These are phyloP conservation scores for Coemansia sp. DNA, from an alignment of 192 early-diverging fungal species.

Conservation along the genomic window DNA sequence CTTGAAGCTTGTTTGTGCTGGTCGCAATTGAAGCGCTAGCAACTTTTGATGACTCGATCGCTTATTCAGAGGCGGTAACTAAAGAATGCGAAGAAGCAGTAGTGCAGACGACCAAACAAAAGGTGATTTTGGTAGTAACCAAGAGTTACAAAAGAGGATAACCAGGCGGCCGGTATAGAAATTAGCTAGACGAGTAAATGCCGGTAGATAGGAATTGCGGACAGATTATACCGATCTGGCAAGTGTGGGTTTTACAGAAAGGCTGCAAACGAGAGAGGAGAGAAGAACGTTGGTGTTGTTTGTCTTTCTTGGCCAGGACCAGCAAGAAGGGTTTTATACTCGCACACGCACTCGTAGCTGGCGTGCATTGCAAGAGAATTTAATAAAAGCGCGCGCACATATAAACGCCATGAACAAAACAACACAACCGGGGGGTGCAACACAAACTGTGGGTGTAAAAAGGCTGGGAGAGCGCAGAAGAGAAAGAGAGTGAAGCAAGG, in stretches of 20 bases:
- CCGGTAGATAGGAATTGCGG: neutral
- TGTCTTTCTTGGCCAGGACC: neutral
- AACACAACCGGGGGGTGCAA: constrained; percentile 8
- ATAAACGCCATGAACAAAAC: constrained; percentile 7
- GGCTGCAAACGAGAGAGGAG: neutral
- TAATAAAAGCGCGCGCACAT: constrained; percentile 29
- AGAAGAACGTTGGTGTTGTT: constrained; percentile 8
- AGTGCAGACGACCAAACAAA: neutral
- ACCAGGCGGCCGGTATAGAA: constrained; percentile 4
- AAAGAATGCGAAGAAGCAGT: neutral
- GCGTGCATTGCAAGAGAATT: constrained; percentile 17
- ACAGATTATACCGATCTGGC: constrained; percentile 6
- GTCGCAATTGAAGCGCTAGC: neutral
- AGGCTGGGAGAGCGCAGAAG: constrained; percentile 5
- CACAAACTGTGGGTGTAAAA: neutral
- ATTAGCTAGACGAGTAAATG: constrained; percentile 2
- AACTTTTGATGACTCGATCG: neutral
- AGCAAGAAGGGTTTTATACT: constrained; percentile 6
- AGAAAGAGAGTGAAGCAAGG: constrained; percentile 16
- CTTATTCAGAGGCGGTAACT: neutral
- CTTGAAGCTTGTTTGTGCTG: neutral
- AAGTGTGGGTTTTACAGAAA: constrained; percentile 1
- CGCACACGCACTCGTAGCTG: constrained; percentile 2
- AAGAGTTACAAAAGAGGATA: neutral
- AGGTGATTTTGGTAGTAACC: neutral